These are phyloP conservation scores for Millerozyma acaciae DNA, from an alignment of 805 yeast species.

Conservation along the genomic window DNA sequence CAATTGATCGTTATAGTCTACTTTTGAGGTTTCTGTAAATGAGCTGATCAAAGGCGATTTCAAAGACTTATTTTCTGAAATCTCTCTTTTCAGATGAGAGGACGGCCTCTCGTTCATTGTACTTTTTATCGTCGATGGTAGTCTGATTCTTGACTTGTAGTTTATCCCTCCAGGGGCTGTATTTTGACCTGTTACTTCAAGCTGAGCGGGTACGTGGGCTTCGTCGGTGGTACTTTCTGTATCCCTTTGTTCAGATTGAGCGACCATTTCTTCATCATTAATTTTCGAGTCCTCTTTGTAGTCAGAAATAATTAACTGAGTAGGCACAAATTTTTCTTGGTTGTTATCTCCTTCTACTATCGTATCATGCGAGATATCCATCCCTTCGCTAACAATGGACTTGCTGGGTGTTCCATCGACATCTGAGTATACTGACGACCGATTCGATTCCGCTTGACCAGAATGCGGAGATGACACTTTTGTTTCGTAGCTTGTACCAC, in stretches of 20 bases:
- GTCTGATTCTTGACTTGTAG: conserved; percentile 29
- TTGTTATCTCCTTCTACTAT: neutral
- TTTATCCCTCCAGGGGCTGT: no score
- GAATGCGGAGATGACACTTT: no score
- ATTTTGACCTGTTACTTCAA: conserved; percentile 14
- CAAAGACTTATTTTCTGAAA: neutral
- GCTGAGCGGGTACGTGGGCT: neutral
- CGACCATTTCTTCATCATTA: neutral
- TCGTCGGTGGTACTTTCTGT: conserved; percentile 1
- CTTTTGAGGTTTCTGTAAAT: neutral
- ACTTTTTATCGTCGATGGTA: conserved; percentile 27
- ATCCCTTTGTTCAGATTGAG: neutral
- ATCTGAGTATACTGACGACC: conserved; percentile 19
- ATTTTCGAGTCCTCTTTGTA: neutral
- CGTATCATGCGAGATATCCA: neutral
- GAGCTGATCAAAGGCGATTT: neutral
- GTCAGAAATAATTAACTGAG: neutral
- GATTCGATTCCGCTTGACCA: conserved; percentile 8
- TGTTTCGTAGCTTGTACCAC: no score
- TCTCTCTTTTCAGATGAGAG: no score
- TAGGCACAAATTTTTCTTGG: neutral
- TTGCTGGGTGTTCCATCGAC: conserved; percentile 5
- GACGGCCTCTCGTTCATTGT: conserved; percentile 2
- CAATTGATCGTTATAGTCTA: conserved; percentile 1
- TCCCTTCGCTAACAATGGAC: no score